Evolutionary conservation across 768 basidiomycete species (phyloP), one percentile per base, ranked within the genome.

Genomic region (Clathrus columnatus): DNA sequence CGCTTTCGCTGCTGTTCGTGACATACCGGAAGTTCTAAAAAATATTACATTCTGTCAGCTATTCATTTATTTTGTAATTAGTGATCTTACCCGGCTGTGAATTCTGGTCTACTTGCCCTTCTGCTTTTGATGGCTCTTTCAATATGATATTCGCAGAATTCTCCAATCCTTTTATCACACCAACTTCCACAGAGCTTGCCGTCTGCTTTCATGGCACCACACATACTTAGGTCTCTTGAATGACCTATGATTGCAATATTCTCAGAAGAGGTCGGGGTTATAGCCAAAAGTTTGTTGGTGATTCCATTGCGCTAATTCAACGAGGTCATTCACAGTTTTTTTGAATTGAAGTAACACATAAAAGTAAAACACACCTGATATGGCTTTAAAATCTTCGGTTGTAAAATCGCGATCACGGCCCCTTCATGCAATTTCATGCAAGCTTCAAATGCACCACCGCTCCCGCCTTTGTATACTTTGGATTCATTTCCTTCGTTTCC

Each of bases 91-190:
- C 89, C 87, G 6, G 73, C 71, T 17, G 88, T 78, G 62, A 97
- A 96, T 69, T 99, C 96, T 0, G 95, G 78, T 47, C 95, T 78
- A 0, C 79, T 80, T 0, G 87, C 84, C 7, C 92, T 76, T 16
- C 78, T 75, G 20, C 82, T 72, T 67, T 90, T 77, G 3, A 98
- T 81, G 0, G 93, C 89, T 21, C 77, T 76, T 58, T 91, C 84
- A 41, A 97, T 68, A 70, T 99, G 96, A 69, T 81, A 99, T 43
- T 97, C 94, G 68, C 96, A 99, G 2, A 88, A 84, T 18, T 88
- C 85, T 66, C 82, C 78, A 62, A 87, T 77, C 26, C 92, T 84
- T 60, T 85, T 91, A 70, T 99, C 95, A 49, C 84, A 90, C 95
- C 95, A 98, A 52, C 82, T 78, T 7, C 83, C 83, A 61, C 96